Evolutionary conservation across 192 early-diverging fungal species (phyloP), one percentile per base, ranked within the genome.

Genomic region (Coemansia sp.): DNA sequence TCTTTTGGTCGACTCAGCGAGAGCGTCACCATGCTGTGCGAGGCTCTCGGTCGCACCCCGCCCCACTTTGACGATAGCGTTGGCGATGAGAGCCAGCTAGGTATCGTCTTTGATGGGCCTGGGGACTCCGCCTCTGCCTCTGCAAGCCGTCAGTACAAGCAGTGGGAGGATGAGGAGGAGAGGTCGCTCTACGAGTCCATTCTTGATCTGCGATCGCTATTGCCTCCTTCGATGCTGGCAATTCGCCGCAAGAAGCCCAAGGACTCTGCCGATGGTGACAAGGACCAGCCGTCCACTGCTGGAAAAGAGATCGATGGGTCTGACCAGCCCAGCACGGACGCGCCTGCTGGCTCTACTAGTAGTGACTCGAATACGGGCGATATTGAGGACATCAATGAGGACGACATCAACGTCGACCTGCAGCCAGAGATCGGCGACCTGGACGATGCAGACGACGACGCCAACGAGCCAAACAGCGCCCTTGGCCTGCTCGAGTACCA

Each of bases 101-200:
- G 73, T 11, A 82, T 86, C 44, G 80, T 73, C 46, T 78, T 86
- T 70, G 82, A 76, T 20, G 73, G 57, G 5, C 59, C 80, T 15
- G 72, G 22, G 5, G 52, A 72, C 15, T 51, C 65, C 1, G 67
- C 54, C 2, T 65, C 64, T 22, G 64, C 57, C 11, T 38, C 54
- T 29, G 69, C 54, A 29, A 66, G 52, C 51, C 63, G 54, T 20
- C 40, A 68, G 44, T 15, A 49, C 42, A 57, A 70, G 46, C 76
- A 90, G 22, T 99, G 97, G 94, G 96, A 98, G 72, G 95, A 98
- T 73, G 95, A 98, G 29, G 97, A 98, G 46, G 90, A 91, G 29
- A 87, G 91, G 51, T 79, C 85, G 52, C 97, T 99, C 77, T 99
- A 98, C 73, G 95, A 97, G 71, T 85, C 90, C 38, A 66, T 98